phyloP scores from a whole-genome alignment of 345 rosid genomes.

The Brassica nigra region DNA sequence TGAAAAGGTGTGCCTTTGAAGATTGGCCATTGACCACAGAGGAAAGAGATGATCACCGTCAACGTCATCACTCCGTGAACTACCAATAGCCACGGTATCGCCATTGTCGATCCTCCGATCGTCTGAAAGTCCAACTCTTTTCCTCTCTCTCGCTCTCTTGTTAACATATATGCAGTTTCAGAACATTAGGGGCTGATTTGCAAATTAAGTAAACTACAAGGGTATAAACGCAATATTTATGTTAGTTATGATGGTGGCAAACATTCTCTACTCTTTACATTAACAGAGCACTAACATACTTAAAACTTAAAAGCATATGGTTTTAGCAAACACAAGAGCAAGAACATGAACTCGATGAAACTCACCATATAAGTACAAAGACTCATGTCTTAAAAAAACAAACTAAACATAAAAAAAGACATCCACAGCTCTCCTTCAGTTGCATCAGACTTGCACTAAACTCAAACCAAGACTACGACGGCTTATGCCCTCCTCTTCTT shows the following conservation, averaged over 20 bases:
- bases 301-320: too few relatives aligned
- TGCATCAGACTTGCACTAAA: background rate
- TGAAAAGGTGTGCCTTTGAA: conserved; percentile 78
- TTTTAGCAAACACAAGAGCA: too few relatives aligned
- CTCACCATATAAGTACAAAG: too few relatives aligned
- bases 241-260: too few relatives aligned
- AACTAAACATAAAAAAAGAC: background rate
- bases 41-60: conserved; percentile 67
- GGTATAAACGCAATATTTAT: background rate
- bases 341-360: too few relatives aligned
- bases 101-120: conserved; percentile 50
- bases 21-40: conserved; percentile 98
- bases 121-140: background rate
- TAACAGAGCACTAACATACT: too few relatives aligned
- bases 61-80: conserved; percentile 70
- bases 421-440: too few relatives aligned
- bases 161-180: background rate
- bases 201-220: background rate
- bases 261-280: too few relatives aligned
- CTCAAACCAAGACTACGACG: background rate
- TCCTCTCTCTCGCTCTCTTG: background rate
- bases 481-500: background rate
- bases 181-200: background rate
- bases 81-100: conserved; percentile 64
- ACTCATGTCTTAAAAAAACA: background rate